A percentile compares a stretch with the other conserved stretches of the same genome.
Conservation (phyloP, 257 asterid genomes). For the Cynanchum wilfordii region DNA sequence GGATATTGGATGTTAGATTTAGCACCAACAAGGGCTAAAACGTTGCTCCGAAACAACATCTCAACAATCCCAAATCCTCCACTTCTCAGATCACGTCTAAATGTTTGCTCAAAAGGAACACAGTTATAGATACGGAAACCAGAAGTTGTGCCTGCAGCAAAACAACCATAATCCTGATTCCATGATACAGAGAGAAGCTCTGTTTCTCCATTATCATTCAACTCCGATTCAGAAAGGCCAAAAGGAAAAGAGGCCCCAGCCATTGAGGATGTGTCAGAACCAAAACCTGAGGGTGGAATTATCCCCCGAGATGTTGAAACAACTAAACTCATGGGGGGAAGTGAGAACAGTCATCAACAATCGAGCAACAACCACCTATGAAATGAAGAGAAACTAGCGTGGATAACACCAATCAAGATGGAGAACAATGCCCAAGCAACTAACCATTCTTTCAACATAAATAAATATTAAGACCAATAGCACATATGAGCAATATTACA, state of each 20-base stretch:
- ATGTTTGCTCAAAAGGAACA: slow-evolving; percentile 81
- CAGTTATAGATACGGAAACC: slow-evolving; percentile 91
- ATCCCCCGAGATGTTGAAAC: slow-evolving; percentile 54
- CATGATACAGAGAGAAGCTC: slow-evolving; percentile 76
- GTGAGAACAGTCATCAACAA: slow-evolving; percentile 40
- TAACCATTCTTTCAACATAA: neutral
- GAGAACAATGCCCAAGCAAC: neutral
- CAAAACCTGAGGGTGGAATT: slow-evolving; percentile 44
- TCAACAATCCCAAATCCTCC: slow-evolving; percentile 92
- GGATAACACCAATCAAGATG: neutral
- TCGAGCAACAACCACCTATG: slow-evolving; percentile 27
- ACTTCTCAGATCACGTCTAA: slow-evolving; percentile 75
- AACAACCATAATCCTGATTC: slow-evolving; percentile 94
- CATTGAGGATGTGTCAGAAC: slow-evolving; percentile 34
- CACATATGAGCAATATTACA: neutral
- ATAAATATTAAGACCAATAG: neutral
- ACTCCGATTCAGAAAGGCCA: slow-evolving; percentile 41
- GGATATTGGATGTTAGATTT: slow-evolving; percentile 67
- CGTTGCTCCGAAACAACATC: slow-evolving; percentile 89
- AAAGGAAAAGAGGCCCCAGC: slow-evolving; percentile 40
- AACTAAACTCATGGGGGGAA: slow-evolving; percentile 53
- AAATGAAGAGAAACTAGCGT: slow-evolving; percentile 1
- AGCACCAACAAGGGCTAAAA: slow-evolving; percentile 89
- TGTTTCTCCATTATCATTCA: slow-evolving; percentile 50
- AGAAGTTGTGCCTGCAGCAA: slow-evolving; percentile 82